Conservation (phyloP, 78 protist genomes). For the Capsaspora owczarzaki region DNA sequence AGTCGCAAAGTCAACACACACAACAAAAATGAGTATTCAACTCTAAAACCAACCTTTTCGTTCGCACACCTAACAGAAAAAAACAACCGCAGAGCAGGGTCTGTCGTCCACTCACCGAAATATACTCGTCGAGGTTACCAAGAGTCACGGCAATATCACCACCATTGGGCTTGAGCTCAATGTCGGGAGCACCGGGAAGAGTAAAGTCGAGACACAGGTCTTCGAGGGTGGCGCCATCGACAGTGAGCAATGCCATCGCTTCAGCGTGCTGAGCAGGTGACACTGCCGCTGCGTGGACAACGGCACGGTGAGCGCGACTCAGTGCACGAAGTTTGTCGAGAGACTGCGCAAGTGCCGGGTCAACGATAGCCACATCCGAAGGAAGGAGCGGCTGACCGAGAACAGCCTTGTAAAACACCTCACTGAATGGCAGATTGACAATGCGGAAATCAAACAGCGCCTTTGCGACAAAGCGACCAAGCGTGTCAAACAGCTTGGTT, state of each 20-base stretch:
- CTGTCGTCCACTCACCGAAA: neutral
- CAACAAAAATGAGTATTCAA: too few relatives aligned
- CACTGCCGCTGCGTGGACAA: neutral
- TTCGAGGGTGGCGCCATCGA: constrained; percentile 20
- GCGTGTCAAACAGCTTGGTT: neutral
- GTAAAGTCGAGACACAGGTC: constrained; percentile 30
- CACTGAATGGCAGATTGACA: constrained; percentile 29
- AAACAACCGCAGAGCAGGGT: too few relatives aligned
- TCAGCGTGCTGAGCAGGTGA: too few relatives aligned
- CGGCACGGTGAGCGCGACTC: neutral
- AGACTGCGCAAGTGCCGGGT: constrained; percentile 2
- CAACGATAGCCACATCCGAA: neutral
- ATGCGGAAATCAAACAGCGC: constrained; percentile 53
- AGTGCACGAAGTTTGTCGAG: neutral
- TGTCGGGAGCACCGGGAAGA: constrained; percentile 34
- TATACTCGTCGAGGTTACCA: constrained; percentile 27
- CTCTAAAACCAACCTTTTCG: too few relatives aligned
- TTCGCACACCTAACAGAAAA: too few relatives aligned
- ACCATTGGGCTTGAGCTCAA: constrained; percentile 11
- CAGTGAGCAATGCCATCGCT: neutral
- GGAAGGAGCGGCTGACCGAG: neutral
- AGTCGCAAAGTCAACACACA: too few relatives aligned
- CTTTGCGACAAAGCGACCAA: constrained; percentile 55
- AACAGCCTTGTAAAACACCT: neutral
- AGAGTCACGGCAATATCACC: neutral